Evolutionary conservation across 1,284 basidiomycete species (phyloP), one percentile per base, ranked within the genome.

Genomic region (Porodaedalea pini): DNA sequence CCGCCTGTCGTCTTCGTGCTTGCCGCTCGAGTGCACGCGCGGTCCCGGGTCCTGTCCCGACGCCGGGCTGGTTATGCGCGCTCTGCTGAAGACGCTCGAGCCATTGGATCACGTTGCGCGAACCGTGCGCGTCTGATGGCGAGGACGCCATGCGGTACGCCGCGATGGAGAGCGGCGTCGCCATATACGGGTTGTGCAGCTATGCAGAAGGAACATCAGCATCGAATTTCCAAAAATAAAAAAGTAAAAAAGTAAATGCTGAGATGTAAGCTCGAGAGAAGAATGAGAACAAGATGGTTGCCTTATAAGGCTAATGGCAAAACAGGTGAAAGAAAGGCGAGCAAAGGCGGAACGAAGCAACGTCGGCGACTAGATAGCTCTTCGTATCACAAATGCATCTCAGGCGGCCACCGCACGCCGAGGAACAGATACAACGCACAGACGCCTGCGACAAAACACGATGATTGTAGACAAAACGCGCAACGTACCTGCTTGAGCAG

Each of bases 181-280:
- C 86, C 58, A 81, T 74, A 68, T 88, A 90, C 1, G 87, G 87
- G 63, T 90, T 89, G 65, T 90, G 87, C 21, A 90, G 73, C 87
- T 90, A 64, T 58, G 23, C 43, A 37, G 40, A 44, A 11, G 37
- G 34, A 17, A 52, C 31, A 59, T 17, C 21, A 40, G 23, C 15
- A 29, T 40, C 19, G 15, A 43, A 45, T 7, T 23, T 11, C 6
- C 29, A 54, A 39, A 19, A 36, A 19, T 8, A 34, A 34, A 15
- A 11, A 58, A 62, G 56, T 19, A 51, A 40, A 27, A 47, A 36
- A 47, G 4, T 25, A 31, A 54, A 47, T 17, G 43, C 19, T 19
- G 27, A 37, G 29, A 21, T 11, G 40, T 23, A 54, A 25, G 52
- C n/a, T 36, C n/a, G n/a, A n/a, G n/a, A n/a, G n/a, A n/a, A n/a